These are phyloP conservation scores for Pogostemon cablin DNA, from an alignment of 257 asterid species.

Conservation along the genomic window DNA sequence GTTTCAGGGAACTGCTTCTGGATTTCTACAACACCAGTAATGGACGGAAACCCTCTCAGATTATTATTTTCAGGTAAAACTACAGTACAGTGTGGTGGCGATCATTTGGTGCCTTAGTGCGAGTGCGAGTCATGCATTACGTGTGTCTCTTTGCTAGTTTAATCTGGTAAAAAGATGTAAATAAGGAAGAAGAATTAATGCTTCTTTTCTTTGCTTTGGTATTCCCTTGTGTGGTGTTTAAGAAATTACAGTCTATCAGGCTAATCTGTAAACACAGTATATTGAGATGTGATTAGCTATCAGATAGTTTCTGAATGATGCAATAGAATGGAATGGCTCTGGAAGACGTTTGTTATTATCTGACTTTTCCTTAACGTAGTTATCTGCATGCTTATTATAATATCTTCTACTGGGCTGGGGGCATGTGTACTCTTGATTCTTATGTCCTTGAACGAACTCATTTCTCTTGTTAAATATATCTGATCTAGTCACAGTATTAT, in stretches of 20 bases:
- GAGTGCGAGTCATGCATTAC: background rate
- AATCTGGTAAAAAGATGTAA: background rate
- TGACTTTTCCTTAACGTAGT: conserved; percentile 7
- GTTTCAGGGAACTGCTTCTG: conserved; percentile 82
- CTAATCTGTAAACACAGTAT: background rate
- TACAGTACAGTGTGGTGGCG: conserved; percentile 15
- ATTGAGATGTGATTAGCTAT: conserved; percentile 18
- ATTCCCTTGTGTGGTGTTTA: conserved; percentile 4
- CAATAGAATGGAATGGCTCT: conserved; percentile 6
- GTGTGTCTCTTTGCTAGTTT: conserved; percentile 1
- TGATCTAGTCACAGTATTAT: background rate
- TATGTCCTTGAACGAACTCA: background rate
- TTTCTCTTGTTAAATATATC: background rate
- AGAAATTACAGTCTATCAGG: conserved; percentile 1
- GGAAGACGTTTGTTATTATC: background rate
- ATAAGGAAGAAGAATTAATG: background rate
- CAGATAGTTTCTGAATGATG: conserved; percentile 22
- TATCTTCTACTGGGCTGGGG: background rate
- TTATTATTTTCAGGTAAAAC: conserved; percentile 83
- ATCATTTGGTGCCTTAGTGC: background rate
- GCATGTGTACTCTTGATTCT: background rate
- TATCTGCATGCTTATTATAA: background rate
- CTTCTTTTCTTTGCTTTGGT: no score
- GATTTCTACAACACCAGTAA: conserved; percentile 79
- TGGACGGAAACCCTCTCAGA: conserved; percentile 73